These are phyloP conservation scores for Sarocladium strictum DNA, from an alignment of 2,329 filamentous ascomycete genomes.

Conservation along the genomic window DNA sequence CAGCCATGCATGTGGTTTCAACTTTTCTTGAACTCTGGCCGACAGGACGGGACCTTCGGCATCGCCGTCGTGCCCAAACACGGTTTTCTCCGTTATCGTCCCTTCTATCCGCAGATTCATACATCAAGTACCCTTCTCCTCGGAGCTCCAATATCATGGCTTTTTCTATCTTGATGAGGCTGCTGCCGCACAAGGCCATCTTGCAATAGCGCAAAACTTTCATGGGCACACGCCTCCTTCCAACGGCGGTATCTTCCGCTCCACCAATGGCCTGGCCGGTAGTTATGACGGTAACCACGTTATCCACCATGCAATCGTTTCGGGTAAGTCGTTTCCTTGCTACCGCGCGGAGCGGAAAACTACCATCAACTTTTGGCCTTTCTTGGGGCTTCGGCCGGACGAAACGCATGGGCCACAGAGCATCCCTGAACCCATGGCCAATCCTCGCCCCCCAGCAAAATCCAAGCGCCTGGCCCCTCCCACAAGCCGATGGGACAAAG, in stretches of 20 bases:
- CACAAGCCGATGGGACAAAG: background rate
- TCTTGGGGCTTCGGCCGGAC: background rate
- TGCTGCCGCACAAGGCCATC: background rate
- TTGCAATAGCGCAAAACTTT: background rate
- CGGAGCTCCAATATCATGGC: background rate
- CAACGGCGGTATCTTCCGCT: slow-evolving; percentile 7
- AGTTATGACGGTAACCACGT: slow-evolving; percentile 2
- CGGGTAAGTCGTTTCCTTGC: slow-evolving; percentile 1
- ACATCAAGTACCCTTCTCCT: background rate
- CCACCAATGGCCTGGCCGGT: background rate
- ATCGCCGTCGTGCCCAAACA: no score
- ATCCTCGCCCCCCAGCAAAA: background rate
- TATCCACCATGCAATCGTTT: background rate
- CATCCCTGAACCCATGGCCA: background rate
- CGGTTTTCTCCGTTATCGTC: no score
- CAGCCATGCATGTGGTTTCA: no score
- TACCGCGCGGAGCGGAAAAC: background rate
- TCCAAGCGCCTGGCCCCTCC: background rate
- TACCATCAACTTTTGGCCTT: background rate
- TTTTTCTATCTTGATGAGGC: no score
- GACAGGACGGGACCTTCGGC: no score
- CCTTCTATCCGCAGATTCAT: no score
- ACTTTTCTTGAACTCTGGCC: no score
- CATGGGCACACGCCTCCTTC: background rate
- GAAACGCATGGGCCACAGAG: background rate